Evolutionary conservation across 345 rosid genomes (phyloP).

Genomic region (Rhizophora apiculata): DNA sequence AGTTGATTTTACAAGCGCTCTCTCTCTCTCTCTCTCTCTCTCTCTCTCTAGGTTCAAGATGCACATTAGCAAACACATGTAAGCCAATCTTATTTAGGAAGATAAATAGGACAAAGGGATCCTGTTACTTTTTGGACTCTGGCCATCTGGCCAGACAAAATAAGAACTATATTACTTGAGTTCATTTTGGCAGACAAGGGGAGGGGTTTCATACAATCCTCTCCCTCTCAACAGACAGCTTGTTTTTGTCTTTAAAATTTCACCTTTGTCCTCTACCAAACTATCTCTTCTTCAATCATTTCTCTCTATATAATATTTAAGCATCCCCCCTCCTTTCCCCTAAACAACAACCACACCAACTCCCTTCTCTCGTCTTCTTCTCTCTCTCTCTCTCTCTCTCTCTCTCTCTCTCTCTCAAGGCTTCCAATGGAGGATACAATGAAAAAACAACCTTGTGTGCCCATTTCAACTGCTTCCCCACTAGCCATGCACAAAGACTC

Average conservation of each 20-base stretch:
- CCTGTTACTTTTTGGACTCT: no score
- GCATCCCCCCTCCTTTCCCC: slow-evolving; percentile 6
- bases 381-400: slow-evolving; percentile 11
- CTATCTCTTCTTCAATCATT: background rate
- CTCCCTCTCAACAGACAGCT: slow-evolving; percentile 25
- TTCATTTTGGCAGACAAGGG: slow-evolving; percentile 21
- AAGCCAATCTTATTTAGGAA: no score
- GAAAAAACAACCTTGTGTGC: slow-evolving; percentile 20
- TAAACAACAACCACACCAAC: slow-evolving; percentile 44
- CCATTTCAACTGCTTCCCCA: slow-evolving; percentile 13
- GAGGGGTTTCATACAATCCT: slow-evolving; percentile 4
- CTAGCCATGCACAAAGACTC: slow-evolving; percentile 31
- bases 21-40: no score
- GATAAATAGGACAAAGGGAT: no score
- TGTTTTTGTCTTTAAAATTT: slow-evolving; percentile 17
- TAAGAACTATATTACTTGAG: background rate
- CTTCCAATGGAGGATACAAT: slow-evolving; percentile 42
- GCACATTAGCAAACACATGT: no score
- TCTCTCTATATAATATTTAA: background rate
- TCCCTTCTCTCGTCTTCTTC: slow-evolving; percentile 13
- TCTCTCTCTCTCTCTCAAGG: background rate
- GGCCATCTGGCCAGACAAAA: background rate
- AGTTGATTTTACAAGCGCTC: no score
- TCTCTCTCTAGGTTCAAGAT: no score
- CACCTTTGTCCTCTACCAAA: slow-evolving; percentile 3